phyloP scores from a whole-genome alignment of 225 moss, liverwort and hornwort species.

The Asterella californica region DNA sequence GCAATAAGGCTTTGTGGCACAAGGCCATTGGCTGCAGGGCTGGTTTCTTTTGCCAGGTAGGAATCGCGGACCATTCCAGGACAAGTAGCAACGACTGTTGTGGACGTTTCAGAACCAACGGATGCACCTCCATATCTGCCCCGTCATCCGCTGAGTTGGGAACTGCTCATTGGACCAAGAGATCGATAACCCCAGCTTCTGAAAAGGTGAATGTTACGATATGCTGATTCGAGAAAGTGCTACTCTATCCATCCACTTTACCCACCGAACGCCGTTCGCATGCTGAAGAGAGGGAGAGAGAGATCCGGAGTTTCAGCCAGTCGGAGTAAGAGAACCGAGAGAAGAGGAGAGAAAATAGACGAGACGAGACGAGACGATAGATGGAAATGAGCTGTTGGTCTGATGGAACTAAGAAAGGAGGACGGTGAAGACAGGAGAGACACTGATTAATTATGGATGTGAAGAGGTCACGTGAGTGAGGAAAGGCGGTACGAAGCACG shows the following conservation, averaged over 20 bases:
- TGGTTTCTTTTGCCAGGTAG: neutral
- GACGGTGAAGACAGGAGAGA: neutral
- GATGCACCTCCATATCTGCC: constrained; percentile 35
- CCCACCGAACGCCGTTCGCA: neutral
- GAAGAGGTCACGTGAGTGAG: constrained; percentile 20
- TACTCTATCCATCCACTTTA: constrained; percentile 7
- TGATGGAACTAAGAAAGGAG: neutral
- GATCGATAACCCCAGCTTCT: constrained; percentile 23
- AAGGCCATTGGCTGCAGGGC: constrained; percentile 1
- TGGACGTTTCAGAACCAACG: constrained; percentile 40
- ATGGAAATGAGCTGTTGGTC: neutral
- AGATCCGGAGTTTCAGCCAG: constrained; percentile 10
- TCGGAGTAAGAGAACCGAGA: neutral
- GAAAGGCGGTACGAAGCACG: constrained; percentile 15
- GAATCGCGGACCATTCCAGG: neutral
- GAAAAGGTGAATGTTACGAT: neutral
- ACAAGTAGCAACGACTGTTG: constrained; percentile 14
- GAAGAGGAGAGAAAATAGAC: neutral
- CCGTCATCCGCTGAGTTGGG: constrained; percentile 25
- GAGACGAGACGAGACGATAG: neutral
- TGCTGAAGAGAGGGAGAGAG: neutral
- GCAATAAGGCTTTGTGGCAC: constrained; percentile 6
- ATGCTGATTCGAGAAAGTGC: constrained; percentile 11
- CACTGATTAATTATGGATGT: neutral
- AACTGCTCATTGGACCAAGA: constrained; percentile 20